Base-by-base conservation (phyloP, 805 yeast genomes). In the Pichia californica region DNA sequence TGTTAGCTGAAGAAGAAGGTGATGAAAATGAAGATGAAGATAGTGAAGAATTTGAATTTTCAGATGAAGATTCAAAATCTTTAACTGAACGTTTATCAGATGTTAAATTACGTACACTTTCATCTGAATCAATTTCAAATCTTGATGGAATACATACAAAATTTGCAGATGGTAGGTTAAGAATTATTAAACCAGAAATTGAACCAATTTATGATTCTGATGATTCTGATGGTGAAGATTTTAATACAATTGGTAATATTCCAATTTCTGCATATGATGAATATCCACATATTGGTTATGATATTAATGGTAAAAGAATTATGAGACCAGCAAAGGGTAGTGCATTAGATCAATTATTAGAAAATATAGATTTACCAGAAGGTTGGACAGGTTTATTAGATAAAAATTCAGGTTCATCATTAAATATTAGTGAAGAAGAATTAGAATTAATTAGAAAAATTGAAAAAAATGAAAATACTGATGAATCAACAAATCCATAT, bases 261-360 rank as follows among this genome's bases (percentile, higher is more conserved):
- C 98, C 99, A 40, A 58, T 93, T 18, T 77, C 91, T 16, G 96
- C 96, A 2, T 93, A 93, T 61, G 99, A 93, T 44, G 95, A 89
- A 64, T 84, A 83, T 81, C 99, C 99, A 1, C 99, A 93, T 61
- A 79, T 93, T 47, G 98, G 99, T 45, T 93, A 93, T 63, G 91
- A 88, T 62, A 89, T 93, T 56, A 93, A 93, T 61, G 99, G 99
- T 57, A 91, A 89, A 62, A 79, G 99, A 59, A 89, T 93, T 59
- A 91, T 93, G 98, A 79, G 99, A 63, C 99, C 99, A 11, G 99
- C 98, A 9, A 83, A 87, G 56, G 96, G 97, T 13, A 80, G 94
- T 45, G 99, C 98, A 1, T 73, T 93, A 52, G 98, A 93, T 58
- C 84, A 83, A 56, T 73, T 93, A 49, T 69, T 93, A 51, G 99